Evolutionary conservation across 441 rosid species (phyloP).

Genomic region (Raphanus hybrid): DNA sequence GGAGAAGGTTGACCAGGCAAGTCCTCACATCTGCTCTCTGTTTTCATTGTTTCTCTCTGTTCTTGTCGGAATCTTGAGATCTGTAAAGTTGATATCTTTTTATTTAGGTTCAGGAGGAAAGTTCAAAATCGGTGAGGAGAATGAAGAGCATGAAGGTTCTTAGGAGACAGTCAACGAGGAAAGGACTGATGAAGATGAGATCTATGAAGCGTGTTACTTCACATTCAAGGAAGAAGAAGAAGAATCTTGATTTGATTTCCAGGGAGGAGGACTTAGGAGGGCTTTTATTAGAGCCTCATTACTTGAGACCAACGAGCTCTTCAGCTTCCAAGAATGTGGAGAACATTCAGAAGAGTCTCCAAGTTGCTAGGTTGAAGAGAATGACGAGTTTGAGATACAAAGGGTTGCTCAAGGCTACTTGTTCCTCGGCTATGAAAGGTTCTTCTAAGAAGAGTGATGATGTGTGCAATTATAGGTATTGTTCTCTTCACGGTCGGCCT

Average conservation of each 20-base stretch:
- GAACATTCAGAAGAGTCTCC: constrained; percentile 43
- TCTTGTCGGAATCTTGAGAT: constrained; percentile 38
- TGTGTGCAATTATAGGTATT: constrained; percentile 73
- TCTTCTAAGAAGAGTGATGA: constrained; percentile 50
- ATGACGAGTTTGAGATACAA: constrained; percentile 49
- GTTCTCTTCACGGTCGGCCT: constrained; percentile 80
- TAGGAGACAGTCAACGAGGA: constrained; percentile 59
- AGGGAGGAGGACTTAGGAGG: constrained; percentile 37
- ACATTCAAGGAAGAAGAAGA: constrained; percentile 16
- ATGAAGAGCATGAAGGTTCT: constrained; percentile 49
- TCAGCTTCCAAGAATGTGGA: constrained; percentile 52
- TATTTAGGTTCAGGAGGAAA: constrained; percentile 47
- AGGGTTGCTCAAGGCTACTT: constrained; percentile 61
- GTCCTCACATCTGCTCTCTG: constrained; percentile 25
- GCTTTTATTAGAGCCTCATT: constrained; percentile 38
- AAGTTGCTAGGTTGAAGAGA: constrained; percentile 49
- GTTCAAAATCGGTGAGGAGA: constrained; percentile 45
- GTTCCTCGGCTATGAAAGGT: constrained; percentile 82
- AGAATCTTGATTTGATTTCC: constrained; percentile 30
- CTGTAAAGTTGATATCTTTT: not conserved
- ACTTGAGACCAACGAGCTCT: constrained; percentile 46
- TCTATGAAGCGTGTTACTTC: constrained; percentile 47
- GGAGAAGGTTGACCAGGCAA: constrained; percentile 58
- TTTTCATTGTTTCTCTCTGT: not conserved
- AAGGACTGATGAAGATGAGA: constrained; percentile 50